Conservation (phyloP, 345 rosid species). For the Ceriops zippeliana region DNA sequence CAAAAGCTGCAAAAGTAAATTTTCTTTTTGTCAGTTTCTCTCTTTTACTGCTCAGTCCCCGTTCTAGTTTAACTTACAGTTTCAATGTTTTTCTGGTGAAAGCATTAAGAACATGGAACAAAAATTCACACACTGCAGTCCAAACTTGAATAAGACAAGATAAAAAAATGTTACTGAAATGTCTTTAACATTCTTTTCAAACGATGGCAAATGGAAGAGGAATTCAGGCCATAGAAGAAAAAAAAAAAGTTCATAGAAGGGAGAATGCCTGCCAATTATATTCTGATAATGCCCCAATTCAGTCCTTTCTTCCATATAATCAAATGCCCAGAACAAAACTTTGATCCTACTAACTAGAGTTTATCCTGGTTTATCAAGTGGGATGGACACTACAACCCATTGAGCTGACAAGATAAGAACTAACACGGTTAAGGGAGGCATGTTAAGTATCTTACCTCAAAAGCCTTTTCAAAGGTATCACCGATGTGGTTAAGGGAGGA, state of each 20-base stretch:
- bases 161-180: too few relatives aligned
- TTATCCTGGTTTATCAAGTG: too few relatives aligned
- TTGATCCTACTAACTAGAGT: background rate
- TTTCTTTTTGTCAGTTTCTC: background rate
- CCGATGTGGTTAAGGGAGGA: constrained; percentile 82
- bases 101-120: background rate
- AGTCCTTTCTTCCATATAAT: too few relatives aligned
- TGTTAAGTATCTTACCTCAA: constrained; percentile 42
- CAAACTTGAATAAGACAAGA: background rate
- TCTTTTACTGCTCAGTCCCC: background rate
- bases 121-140: background rate
- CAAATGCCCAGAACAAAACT: too few relatives aligned
- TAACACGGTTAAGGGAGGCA: background rate
- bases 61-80: background rate
- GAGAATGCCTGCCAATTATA: too few relatives aligned
- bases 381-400: background rate
- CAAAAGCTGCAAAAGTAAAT: background rate
- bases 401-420: background rate
- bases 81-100: background rate
- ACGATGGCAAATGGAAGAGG: too few relatives aligned
- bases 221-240: too few relatives aligned
- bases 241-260: too few relatives aligned
- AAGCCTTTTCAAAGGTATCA: constrained; percentile 83
- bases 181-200: too few relatives aligned
- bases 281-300: too few relatives aligned